Conservation (phyloP, 208 protist species). For the Endotrypanum monterogeii region DNA sequence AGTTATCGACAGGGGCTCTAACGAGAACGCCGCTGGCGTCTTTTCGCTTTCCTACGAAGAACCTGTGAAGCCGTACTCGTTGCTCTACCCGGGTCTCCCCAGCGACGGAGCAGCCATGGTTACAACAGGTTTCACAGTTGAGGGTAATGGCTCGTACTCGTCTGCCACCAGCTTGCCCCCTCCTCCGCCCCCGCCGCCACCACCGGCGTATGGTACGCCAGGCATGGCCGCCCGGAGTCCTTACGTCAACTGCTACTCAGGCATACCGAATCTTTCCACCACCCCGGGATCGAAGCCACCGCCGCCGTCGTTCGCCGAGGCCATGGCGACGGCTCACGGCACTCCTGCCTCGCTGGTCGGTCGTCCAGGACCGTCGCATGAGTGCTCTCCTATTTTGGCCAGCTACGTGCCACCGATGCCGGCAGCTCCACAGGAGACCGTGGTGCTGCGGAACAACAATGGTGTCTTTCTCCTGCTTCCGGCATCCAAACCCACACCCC, state of each 20-base stretch:
- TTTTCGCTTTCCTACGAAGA: conserved; percentile 14
- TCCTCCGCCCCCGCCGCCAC: conserved; percentile 28
- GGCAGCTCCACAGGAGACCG: conserved; percentile 56
- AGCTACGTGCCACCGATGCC: conserved; percentile 73
- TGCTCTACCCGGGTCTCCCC: conserved; percentile 1
- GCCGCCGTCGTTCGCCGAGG: conserved; percentile 75
- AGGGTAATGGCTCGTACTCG: conserved; percentile 39
- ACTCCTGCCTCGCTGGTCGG: conserved; percentile 26
- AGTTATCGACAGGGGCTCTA: conserved; percentile 24
- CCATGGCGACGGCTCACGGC: conserved; percentile 46
- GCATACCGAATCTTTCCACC: conserved; percentile 30
- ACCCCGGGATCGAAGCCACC: conserved; percentile 37
- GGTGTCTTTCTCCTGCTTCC: conserved; percentile 84
- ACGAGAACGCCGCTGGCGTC: conserved; percentile 27
- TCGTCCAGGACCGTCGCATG: conserved; percentile 37
- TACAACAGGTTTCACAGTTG: conserved; percentile 49
- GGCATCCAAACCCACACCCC: conserved; percentile 57
- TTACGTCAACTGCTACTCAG: conserved; percentile 42
- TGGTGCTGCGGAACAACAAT: conserved; percentile 79
- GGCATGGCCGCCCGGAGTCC: conserved; percentile 29
- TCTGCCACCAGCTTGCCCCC: conserved; percentile 24
- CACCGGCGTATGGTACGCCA: conserved; percentile 40
- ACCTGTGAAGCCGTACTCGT: conserved; percentile 10
- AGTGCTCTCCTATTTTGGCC: conserved; percentile 54
- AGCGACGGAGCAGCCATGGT: background rate